Conservation (phyloP, 202 grass and related monocot genomes). For the Cymbopogon flexuosus region DNA sequence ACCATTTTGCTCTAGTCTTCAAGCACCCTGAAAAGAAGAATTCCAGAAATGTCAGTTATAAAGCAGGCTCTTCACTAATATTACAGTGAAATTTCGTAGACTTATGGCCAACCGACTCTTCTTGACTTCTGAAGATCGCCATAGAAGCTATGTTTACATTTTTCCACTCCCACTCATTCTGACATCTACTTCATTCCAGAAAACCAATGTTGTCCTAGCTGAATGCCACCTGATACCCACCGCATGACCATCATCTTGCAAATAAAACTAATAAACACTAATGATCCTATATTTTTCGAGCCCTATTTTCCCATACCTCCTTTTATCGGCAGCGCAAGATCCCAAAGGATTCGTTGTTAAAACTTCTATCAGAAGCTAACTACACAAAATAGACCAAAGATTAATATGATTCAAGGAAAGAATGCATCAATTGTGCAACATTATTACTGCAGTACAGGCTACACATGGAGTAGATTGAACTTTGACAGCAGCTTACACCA, state of each 20-base stretch:
- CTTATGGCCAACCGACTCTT: background rate
- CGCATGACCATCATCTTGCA: background rate
- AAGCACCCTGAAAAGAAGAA: constrained; percentile 36
- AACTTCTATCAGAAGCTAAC: background rate
- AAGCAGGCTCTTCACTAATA: background rate
- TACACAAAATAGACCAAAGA: background rate
- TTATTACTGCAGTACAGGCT: constrained; percentile 7
- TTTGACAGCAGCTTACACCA: constrained; percentile 1
- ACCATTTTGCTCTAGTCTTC: constrained; percentile 46
- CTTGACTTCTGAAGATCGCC: background rate
- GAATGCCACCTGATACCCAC: background rate
- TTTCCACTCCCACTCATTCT: background rate
- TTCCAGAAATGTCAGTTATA: background rate
- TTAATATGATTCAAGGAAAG: background rate
- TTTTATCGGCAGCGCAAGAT: constrained; percentile 30
- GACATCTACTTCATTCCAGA: background rate
- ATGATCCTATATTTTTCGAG: constrained; percentile 43
- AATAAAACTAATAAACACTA: background rate
- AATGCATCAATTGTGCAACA: constrained; percentile 24
- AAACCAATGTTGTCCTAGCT: background rate
- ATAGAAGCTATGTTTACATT: background rate
- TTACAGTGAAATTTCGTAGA: background rate
- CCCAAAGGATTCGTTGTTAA: background rate
- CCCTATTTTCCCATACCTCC: constrained; percentile 35
- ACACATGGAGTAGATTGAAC: background rate